Evolutionary conservation across 106 monocot species (phyloP), one percentile per base, ranked within the genome.

Genomic region (Apostasia ramifera): DNA sequence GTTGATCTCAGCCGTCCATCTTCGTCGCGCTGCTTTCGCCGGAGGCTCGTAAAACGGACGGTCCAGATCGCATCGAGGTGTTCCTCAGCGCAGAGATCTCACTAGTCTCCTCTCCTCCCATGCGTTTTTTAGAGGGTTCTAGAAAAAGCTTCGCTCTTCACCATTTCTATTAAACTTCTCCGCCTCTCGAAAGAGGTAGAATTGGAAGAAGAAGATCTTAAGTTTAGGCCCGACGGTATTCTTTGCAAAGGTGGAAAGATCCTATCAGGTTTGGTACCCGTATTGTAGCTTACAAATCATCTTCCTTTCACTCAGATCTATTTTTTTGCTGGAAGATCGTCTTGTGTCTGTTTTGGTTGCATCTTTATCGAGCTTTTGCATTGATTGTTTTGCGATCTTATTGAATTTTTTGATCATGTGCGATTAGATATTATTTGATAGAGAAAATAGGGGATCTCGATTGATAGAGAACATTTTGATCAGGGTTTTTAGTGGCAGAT

Each of bases 111-210:
- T 41, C 59, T 62, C 38, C 62, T 42, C 6, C 9, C 59, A 40
- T 59, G 50, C 50, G 4, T 50, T 50, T 50, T 50, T 50, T 50
- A 0, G 69, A 69, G 69, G 55, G 39, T 69, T 69, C 69, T 69
- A 69, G 69, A 69, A 54, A 55, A 69, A 12, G 44, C 69, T 44
- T 44, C 63, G 63, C 63, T 12, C 63, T 8, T 42, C 6, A 44
- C 44, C 44, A 12, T 44, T 69, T 56, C 12, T 69, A 69, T 69
- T n/a, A 49, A 41, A 44, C 44, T 56, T 12, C 42, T 3, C n/a
- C 12, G 1, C 6, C 7, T 26, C 26, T 26, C 26, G 26, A 26
- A 26, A 26, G 26, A 26, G 26, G 26, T 26, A 26, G 26, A 26
- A 26, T 26, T 26, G 26, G 26, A 26, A 26, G 26, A 26, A 26